Evolutionary conservation across 257 asterid genomes (phyloP), one percentile per base, ranked within the genome.

Genomic region (Marsdenia floribunda): DNA sequence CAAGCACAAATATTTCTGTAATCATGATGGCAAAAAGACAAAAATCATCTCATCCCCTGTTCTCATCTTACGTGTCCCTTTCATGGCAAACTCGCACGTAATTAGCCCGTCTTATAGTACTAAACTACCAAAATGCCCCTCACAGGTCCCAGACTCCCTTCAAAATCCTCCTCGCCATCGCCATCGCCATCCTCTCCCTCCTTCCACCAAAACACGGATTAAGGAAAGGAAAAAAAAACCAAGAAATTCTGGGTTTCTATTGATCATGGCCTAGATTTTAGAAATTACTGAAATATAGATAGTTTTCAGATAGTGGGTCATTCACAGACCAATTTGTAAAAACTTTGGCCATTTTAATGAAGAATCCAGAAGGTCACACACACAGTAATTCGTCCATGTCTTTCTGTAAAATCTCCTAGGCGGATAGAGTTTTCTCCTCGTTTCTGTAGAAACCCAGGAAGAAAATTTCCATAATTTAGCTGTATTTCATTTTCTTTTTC

Each of bases 321-420:
- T 6, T 42, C 10, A 42, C 6, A 42, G 8, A 44, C 8, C 1
- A 10, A 44, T 44, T 44, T 6, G 12, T 44, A 44, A 44, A 44
- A 5, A 44, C 46, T 44, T 44, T 44, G 12, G 49, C 49, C 12
- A 7, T 2, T 44, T 8, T 7, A 44, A 44, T 44, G 12, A 44
- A 44, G 49, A 44, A 44, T 40, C 50, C 50, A 66, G 52, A 75
- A 35, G 49, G 35, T 63, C 66, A 50, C 72, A 49, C 16, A 74
- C 72, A 21, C 53, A 64, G 26, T 6, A 6, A 1, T 5, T 22
- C 50, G 19, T 52, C 42, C 44, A 75, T 75, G 73, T 55, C 46
- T 35, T 12, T n/a, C 26, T n/a, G 24, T 58, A 44, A 21, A 53
- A 40, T 68, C 49, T 19, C 53, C 37, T 26, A 29, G 4, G 10